phyloP scores from a whole-genome alignment of 371 early-diverging fungal species.

The Rhizomucor pusillus region DNA sequence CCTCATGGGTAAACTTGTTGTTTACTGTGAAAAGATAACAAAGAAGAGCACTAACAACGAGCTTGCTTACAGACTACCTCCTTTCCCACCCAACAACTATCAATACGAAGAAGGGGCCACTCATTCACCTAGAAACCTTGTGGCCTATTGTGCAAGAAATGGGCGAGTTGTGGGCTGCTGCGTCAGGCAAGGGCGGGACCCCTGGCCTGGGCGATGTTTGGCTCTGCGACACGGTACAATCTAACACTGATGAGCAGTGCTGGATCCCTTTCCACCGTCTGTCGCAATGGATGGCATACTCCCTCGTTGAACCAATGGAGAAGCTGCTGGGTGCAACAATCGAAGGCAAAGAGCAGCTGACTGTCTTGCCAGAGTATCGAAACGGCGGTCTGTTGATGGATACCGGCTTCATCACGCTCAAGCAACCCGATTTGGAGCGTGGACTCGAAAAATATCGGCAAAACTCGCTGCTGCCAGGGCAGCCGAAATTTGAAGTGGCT shows the following conservation, averaged over 20 bases:
- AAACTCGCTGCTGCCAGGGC: slow-evolving; percentile 40
- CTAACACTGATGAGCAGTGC: slow-evolving; percentile 16
- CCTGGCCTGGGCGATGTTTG: slow-evolving; percentile 85
- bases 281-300: slow-evolving; percentile 93
- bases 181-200: slow-evolving; percentile 59
- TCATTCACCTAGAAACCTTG: slow-evolving; percentile 66
- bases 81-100: slow-evolving; percentile 43
- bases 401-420: slow-evolving; percentile 42
- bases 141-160: slow-evolving; percentile 78
- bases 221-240: slow-evolving; percentile 57
- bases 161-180: slow-evolving; percentile 48
- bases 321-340: slow-evolving; percentile 63
- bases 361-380: slow-evolving; percentile 91
- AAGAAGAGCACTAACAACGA: background rate
- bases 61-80: slow-evolving; percentile 31
- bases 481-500: slow-evolving; percentile 46
- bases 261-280: slow-evolving; percentile 87
- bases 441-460: slow-evolving; percentile 44
- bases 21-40: background rate
- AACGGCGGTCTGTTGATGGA: slow-evolving; percentile 71
- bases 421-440: slow-evolving; percentile 39
- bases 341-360: slow-evolving; percentile 67
- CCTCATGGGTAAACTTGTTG: slow-evolving; percentile 62
- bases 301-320: slow-evolving; percentile 82
- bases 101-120: slow-evolving; percentile 42